Percentiles rank a stretch among this genome's conserved stretches.
These are phyloP conservation scores for Clitopilus passeckerianus DNA, from an alignment of 768 basidiomycete genomes.

Conservation along the genomic window DNA sequence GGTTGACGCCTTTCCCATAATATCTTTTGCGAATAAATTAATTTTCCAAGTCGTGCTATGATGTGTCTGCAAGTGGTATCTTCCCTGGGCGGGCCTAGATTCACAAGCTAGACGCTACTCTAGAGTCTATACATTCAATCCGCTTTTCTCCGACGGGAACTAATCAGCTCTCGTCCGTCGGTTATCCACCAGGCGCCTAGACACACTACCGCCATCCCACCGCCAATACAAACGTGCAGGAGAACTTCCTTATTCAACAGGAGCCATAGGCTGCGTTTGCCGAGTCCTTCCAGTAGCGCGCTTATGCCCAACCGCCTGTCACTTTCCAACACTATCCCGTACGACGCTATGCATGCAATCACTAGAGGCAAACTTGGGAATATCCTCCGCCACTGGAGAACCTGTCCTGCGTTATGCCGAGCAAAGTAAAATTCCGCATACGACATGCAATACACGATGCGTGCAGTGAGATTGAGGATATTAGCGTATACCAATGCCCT, in stretches of 20 bases:
- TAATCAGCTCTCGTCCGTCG: slow-evolving; percentile 12
- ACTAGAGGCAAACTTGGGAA: not conserved
- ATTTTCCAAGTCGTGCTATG: not conserved
- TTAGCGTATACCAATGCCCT: slow-evolving; percentile 74
- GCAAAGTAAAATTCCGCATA: slow-evolving; percentile 49
- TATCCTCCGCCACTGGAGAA: not conserved
- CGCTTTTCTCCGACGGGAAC: slow-evolving; percentile 9
- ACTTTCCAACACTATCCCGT: not conserved
- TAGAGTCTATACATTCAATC: slow-evolving; percentile 7
- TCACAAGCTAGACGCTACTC: too few relatives aligned
- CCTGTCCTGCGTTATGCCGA: not conserved
- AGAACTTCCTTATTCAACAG: not conserved
- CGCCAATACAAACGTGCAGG: not conserved
- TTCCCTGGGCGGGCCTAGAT: too few relatives aligned
- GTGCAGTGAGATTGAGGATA: slow-evolving; percentile 55
- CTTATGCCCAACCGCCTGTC: not conserved
- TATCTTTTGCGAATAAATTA: not conserved
- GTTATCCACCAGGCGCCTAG: slow-evolving; percentile 17
- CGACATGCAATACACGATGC: slow-evolving; percentile 55
- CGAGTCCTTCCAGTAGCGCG: not conserved
- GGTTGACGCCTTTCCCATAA: not conserved
- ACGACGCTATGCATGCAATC: not conserved
- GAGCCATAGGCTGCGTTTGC: not conserved
- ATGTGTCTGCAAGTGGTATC: too few relatives aligned
- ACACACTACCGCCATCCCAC: slow-evolving; percentile 9